Evolutionary conservation across 2,329 filamentous ascomycete species (phyloP), one percentile per base, ranked within the genome.

Genomic region (Pseudopyrenochaeta lycopersici): DNA sequence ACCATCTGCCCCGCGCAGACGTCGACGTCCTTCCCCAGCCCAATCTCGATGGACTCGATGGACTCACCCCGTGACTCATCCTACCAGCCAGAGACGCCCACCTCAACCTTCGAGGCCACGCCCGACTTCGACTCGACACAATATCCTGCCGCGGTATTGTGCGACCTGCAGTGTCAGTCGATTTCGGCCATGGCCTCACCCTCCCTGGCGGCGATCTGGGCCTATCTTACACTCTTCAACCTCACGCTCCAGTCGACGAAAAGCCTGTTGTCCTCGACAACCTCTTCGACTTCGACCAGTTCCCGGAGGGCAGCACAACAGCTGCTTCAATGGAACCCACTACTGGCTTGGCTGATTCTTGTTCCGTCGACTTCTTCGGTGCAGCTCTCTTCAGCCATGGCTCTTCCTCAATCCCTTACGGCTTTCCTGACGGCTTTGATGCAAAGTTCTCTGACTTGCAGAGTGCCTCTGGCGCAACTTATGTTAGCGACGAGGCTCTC

Each of bases 121-220:
- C 63, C 81, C 81, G 85, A 89, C 81, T 85, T 90, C 87, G 91
- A 96, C 85, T 82, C 87, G 95, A 95, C 93, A 97, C 95, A 97
- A 97, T 93, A 96, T 97, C 93, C 95, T 98, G 95, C 95, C 85
- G 95, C 86, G 93, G 89, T 97, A 94, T 97, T 98, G 95, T 98
- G 90, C 80, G 95, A 97, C 95, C 95, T 96, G 95, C 95, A 90
- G 95, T 99, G 95, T 98, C 95, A 87, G 89, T 94, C 90, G 90
- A 86, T 81, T 64, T 72, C 72, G 63, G 58, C 54, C 60, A 55
- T 64, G 62, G 65, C 63, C 56, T 64, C 67, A 46, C 63, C 52
- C 36, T 54, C 54, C 14, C 64, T 61, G 56, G 62, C 66, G 62
- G 61, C 71, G 66, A 73, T 66, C 46, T 65, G 68, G 64, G 65